These are phyloP conservation scores for Ascochyta pisi DNA, from an alignment of 2,329 filamentous ascomycete species.

Conservation along the genomic window DNA sequence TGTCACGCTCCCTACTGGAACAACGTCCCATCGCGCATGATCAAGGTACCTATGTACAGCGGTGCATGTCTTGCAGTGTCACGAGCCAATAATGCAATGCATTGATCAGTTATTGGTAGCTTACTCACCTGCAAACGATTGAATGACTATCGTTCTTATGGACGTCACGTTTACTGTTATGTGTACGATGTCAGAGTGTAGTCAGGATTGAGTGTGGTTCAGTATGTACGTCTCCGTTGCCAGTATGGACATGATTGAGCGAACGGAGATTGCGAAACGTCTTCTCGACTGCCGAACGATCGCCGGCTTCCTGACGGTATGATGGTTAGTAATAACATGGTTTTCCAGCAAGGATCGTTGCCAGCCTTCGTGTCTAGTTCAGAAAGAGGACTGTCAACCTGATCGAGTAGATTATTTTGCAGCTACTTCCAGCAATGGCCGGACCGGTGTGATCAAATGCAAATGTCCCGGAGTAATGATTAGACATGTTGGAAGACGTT, in stretches of 20 bases:
- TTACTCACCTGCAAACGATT: too few species aligned
- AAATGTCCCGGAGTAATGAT: background rate
- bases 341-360: background rate
- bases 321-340: background rate
- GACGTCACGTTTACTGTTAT: background rate
- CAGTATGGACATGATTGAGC: background rate
- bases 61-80: background rate
- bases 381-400: background rate
- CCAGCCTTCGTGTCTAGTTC: background rate
- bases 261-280: background rate
- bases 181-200: background rate
- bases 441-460: background rate
- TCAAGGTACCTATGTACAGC: background rate
- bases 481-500: background rate
- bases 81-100: background rate
- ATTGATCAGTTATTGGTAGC: too few species aligned
- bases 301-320: background rate
- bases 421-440: background rate
- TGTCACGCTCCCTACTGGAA: constrained; percentile 13
- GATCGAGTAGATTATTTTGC: background rate
- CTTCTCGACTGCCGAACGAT: background rate
- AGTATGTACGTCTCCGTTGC: background rate
- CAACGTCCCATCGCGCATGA: background rate
- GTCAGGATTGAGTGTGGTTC: background rate
- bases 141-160: too few species aligned